Evolutionary conservation across 768 basidiomycete genomes (phyloP), one percentile per base, ranked within the genome.

Genomic region (Pleurotus cornucopiae): DNA sequence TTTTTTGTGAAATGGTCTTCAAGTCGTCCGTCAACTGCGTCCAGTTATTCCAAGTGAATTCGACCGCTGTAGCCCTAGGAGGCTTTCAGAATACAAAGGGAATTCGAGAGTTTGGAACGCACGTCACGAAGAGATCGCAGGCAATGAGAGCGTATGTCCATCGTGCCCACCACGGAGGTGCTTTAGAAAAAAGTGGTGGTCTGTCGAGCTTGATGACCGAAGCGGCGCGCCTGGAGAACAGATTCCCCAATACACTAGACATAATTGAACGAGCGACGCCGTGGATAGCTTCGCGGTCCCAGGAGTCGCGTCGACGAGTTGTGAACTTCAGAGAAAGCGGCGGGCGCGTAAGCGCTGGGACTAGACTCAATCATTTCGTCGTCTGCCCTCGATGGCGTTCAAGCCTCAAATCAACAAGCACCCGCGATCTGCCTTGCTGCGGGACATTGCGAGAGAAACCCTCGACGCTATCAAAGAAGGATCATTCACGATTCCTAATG

Each of bases 391-490:
- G 20, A 53, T 53, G 51, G 4, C 51, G 11, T 30, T 2, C 21
- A 37, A 13, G 7, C 18, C 39, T 12, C 30, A 34, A 34, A 34
- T 34, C 9, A 53, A 4, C 37, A 39, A 66, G 47, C 63, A 69
- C 55, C 63, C 60, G 26, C 66, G 67, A 44, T 67, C 71, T 21
- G 46, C 64, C 3, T 58, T 56, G 16, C 67, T 73, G 21, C 67
- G 73, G 61, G 64, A 66, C 40, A 80, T 86, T 40, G 84, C 84
- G 13, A 70, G 78, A 4, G 68, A 72, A 46, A 86, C 85, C 0
- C 62, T 86, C 2, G 62, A 66, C 11, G 76, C 76, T 6, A 76
- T 86, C 51, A 66, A 79, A 25, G 59, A 67, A 1, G 85, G 85
- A 14, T 72, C 69, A 7, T 76, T 69, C 53, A 39, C 56, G 44